phyloP scores from a whole-genome alignment of 352 stramenopile species.

The Phytophthora lateralis region DNA sequence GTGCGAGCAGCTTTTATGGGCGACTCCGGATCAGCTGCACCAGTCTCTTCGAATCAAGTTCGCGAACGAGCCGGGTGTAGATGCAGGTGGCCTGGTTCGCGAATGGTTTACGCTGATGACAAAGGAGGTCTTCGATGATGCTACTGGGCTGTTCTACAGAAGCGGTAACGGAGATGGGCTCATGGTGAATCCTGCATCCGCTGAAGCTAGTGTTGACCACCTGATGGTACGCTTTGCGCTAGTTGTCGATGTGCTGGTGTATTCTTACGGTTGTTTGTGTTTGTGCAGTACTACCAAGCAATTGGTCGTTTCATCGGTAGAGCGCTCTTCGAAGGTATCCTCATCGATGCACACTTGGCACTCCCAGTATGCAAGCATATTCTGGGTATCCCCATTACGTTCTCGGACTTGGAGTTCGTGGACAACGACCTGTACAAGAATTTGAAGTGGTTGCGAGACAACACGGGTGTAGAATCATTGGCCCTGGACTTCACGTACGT shows the following conservation, averaged over 20 bases:
- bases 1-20: conserved; percentile 86
- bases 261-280: conserved; percentile 12
- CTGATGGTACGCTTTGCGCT: conserved; percentile 62
- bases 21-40: conserved; percentile 82
- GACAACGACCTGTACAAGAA: conserved; percentile 90
- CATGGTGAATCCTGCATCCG: conserved; percentile 86
- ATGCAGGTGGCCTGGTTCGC: conserved; percentile 89
- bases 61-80: conserved; percentile 89
- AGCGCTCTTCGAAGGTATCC: conserved; percentile 87
- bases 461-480: conserved; percentile 78
- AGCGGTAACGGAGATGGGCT: conserved; percentile 77
- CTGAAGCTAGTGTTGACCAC: conserved; percentile 84
- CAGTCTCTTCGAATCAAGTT: conserved; percentile 92
- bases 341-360: conserved; percentile 84
- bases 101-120: conserved; percentile 94
- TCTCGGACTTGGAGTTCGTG: conserved; percentile 91
- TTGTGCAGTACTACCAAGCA: conserved; percentile 83
- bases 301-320: conserved; percentile 88
- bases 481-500: conserved; percentile 85
- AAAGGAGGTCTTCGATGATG: conserved; percentile 89
- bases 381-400: conserved; percentile 88
- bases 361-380: conserved; percentile 91
- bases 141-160: conserved; percentile 81
- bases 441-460: conserved; percentile 84
- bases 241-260: conserved; percentile 1